Base-by-base conservation (phyloP, 768 basidiomycete species). In the Termitomyces sp. region DNA sequence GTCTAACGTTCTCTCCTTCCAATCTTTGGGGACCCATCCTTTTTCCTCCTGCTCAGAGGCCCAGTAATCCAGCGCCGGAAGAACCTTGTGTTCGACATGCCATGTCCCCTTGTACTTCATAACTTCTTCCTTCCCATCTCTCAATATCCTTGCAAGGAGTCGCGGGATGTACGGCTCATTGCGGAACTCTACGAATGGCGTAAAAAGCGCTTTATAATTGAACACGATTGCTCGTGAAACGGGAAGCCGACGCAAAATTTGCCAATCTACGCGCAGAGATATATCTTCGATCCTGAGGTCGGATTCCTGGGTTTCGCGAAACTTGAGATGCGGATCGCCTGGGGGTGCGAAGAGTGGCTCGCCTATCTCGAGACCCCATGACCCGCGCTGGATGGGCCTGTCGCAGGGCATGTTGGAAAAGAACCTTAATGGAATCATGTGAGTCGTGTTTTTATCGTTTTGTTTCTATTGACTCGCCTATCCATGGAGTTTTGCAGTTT, bases 121-220 rank as follows among this genome's bases (percentile, higher is more conserved):
- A 36, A 83, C 68, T 2, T 71, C 61, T 35, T 64, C 61, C 40
- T 78, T 76, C 12, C 77, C 74, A 48, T 79, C 78, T 5, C 69
- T 64, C 20, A 82, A 58, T 40, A 83, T 65, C 55, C 75, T 81
- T 32, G 78, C 73, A 18, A 83, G 52, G 40, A 83, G 68, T 53
- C 69, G 73, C 2, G 82, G 82, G 55, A 84, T 76, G 52, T 78
- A 81, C 10, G 78, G 78, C 59, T 84, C 82, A 5, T 70, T 62
- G 38, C 75, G 66, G 43, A 84, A 75, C 18, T 75, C 64, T 13
- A 70, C 73, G 20, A 81, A 61, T 0, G 81, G 80, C 1, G 81
- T 83, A 67, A 83, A 84, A 26, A 84, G 67, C 5, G 80, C 76
- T 63, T 82, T 83, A 68, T 77, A 83, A 63, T 82, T 83, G 70